These are phyloP conservation scores for Xylaria sp. DNA, from an alignment of 2,329 filamentous ascomycete species.

Conservation along the genomic window DNA sequence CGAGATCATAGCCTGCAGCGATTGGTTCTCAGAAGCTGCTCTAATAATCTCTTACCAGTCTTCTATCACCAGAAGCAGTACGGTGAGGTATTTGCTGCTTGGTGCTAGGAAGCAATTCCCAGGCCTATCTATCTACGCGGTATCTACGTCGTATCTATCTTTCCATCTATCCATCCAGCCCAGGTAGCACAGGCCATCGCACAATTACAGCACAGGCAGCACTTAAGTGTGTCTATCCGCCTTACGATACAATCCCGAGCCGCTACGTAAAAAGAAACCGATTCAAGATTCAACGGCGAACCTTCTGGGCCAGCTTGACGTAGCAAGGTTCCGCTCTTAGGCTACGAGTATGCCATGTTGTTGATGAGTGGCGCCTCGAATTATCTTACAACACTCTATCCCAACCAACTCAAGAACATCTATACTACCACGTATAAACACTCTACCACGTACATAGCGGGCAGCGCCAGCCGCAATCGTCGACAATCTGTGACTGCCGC, in stretches of 20 bases:
- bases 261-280: slow-evolving; percentile 2
- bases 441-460: not conserved
- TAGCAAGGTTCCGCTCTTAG: slow-evolving; percentile 3
- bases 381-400: not conserved
- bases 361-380: slow-evolving; percentile 9
- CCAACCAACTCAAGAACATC: not conserved
- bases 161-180: not conserved
- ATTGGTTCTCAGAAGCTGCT: slow-evolving; percentile 7
- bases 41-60: not conserved
- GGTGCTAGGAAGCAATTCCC: not conserved
- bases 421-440: not conserved
- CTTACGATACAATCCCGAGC: not conserved
- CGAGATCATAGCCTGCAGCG: not conserved
- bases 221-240: not conserved
- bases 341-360: not conserved
- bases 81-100: slow-evolving; percentile 9
- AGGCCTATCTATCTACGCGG: not conserved
- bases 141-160: not conserved
- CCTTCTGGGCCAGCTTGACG: slow-evolving; percentile 1
- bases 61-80: slow-evolving; percentile 1
- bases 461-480: slow-evolving; percentile 2
- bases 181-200: not conserved
- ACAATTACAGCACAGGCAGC: slow-evolving; percentile 7
- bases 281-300: slow-evolving; percentile 17
- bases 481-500: not conserved